A percentile compares a stretch with the other conserved stretches of the same genome.
These are phyloP conservation scores for Lactifluus rugatus DNA, from an alignment of 768 basidiomycete species.

Conservation along the genomic window DNA sequence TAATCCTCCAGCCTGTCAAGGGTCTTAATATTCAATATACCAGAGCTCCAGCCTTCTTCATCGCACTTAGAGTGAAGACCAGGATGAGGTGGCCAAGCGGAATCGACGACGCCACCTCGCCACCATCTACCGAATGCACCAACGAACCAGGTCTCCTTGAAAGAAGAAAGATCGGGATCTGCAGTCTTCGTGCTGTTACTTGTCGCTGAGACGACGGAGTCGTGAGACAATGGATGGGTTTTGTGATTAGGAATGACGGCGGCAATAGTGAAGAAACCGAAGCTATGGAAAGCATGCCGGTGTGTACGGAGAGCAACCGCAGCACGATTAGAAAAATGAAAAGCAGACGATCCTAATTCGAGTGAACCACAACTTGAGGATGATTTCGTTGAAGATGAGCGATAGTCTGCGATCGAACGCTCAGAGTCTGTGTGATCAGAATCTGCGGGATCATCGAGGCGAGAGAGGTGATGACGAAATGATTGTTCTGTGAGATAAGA, in stretches of 20 bases:
- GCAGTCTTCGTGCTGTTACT: background rate
- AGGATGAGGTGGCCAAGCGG: conserved; percentile 61
- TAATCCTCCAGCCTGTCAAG: conserved; percentile 60
- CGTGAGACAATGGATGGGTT: conserved; percentile 13
- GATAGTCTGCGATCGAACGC: conserved; percentile 19
- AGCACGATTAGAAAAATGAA: conserved; percentile 89
- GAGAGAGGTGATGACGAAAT: conserved; percentile 87
- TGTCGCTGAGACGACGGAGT: conserved; percentile 8
- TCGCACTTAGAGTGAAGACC: conserved; percentile 48
- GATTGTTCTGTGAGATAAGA: conserved; percentile 95
- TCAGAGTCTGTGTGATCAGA: conserved; percentile 31
- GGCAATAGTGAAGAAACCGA: conserved; percentile 82
- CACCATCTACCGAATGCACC: conserved; percentile 91
- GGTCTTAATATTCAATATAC: conserved; percentile 66
- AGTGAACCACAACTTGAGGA: conserved; percentile 18
- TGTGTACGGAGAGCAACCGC: conserved; percentile 90
- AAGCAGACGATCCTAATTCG: conserved; percentile 34
- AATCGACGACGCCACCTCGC: conserved; percentile 70
- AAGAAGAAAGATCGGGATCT: conserved; percentile 39
- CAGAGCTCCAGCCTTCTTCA: conserved; percentile 67
- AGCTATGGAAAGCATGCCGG: conserved; percentile 76
- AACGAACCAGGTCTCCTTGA: conserved; percentile 80
- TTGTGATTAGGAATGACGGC: conserved; percentile 49
- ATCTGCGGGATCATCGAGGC: conserved; percentile 65
- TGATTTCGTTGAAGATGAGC: conserved; percentile 19